phyloP scores from a whole-genome alignment of 768 basidiomycete genomes.

The Russula ochroleuca region DNA sequence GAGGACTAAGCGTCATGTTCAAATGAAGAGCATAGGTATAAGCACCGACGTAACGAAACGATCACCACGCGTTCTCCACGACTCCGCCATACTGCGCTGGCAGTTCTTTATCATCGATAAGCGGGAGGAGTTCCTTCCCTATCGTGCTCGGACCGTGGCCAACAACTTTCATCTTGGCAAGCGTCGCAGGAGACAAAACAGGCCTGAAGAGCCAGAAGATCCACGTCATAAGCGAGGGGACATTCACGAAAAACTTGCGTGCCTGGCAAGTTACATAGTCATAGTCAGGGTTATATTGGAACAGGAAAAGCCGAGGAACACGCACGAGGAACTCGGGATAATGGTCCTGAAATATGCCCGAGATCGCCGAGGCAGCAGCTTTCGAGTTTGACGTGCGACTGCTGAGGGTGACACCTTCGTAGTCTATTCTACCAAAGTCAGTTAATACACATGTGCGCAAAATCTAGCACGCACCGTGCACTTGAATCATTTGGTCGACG shows the following conservation, averaged over 20 bases:
- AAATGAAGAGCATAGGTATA: background rate
- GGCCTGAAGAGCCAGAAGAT: slow-evolving; percentile 83
- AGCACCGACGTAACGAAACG: background rate
- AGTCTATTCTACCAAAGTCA: slow-evolving; percentile 45
- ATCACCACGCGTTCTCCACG: slow-evolving; percentile 47
- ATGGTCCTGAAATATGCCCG: slow-evolving; percentile 67
- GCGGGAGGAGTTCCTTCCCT: slow-evolving; percentile 52
- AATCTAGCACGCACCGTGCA: slow-evolving; percentile 20
- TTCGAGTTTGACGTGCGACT: slow-evolving; percentile 72
- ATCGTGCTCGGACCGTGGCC: slow-evolving; percentile 59
- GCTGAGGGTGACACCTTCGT: slow-evolving; percentile 63
- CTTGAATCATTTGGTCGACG: slow-evolving; percentile 38
- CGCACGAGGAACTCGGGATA: slow-evolving; percentile 76
- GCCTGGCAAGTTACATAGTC: slow-evolving; percentile 38
- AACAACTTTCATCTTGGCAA: slow-evolving; percentile 77
- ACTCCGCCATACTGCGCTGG: slow-evolving; percentile 70
- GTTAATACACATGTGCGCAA: background rate
- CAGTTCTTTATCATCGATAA: slow-evolving; percentile 54
- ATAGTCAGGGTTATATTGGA: background rate
- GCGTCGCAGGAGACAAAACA: slow-evolving; percentile 62
- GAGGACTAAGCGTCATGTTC: background rate
- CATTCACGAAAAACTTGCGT: slow-evolving; percentile 78
- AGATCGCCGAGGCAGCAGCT: slow-evolving; percentile 68
- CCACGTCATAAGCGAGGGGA: slow-evolving; percentile 72
- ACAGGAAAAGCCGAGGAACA: background rate